phyloP scores from a whole-genome alignment of 148 eudicot genomes.

The Spergularia marina region DNA sequence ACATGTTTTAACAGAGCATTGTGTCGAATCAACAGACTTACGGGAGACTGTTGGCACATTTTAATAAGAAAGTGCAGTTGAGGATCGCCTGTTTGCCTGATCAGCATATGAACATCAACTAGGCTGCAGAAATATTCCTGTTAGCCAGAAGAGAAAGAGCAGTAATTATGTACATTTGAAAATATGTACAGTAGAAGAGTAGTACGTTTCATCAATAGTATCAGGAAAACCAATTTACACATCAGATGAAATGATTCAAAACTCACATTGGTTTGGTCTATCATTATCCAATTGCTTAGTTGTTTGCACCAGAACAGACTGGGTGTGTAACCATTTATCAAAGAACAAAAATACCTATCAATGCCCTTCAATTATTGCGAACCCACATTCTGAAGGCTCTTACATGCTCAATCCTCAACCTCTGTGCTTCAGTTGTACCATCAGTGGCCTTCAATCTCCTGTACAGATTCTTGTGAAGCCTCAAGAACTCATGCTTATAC shows the following conservation, averaged over 20 bases:
- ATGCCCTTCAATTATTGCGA: conserved; percentile 41
- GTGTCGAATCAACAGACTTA: not conserved
- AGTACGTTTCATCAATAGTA: not conserved
- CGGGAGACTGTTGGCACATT: not conserved
- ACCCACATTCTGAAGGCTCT: conserved; percentile 70
- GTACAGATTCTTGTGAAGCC: conserved; percentile 71
- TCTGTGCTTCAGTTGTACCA: conserved; percentile 73
- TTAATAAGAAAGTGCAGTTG: no score
- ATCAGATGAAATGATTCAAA: not conserved
- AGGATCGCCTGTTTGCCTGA: no score
- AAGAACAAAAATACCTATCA: not conserved
- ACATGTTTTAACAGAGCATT: not conserved
- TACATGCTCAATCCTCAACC: conserved; percentile 70
- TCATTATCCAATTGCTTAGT: not conserved
- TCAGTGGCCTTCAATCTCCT: conserved; percentile 49
- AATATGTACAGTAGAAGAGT: not conserved
- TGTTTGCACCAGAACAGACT: not conserved
- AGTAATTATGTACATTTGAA: not conserved
- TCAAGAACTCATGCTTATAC: conserved; percentile 58
- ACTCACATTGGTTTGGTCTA: not conserved
- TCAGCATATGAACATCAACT: no score
- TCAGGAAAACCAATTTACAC: not conserved
- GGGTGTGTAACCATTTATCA: not conserved
- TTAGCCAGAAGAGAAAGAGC: no score
- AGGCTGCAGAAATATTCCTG: no score